These are phyloP conservation scores for Lepidium sativum DNA, from an alignment of 345 rosid genomes.

Conservation along the genomic window DNA sequence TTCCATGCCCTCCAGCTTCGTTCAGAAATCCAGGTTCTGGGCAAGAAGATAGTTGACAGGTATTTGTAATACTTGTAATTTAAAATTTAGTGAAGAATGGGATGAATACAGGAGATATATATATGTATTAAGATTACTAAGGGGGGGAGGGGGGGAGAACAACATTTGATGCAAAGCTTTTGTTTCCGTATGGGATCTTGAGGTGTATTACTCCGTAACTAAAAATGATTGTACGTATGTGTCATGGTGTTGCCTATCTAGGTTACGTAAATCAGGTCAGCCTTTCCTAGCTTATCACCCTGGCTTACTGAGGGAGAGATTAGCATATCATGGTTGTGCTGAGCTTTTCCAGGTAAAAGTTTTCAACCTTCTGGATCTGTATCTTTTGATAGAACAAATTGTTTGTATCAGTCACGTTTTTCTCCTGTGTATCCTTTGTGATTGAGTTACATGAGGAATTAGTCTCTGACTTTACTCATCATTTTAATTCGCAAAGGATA, in stretches of 20 bases:
- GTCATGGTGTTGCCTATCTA: conserved; percentile 17
- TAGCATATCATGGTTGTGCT: conserved; percentile 98
- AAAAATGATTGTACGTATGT: neutral
- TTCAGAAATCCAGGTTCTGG: conserved; percentile 68
- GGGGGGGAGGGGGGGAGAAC: neutral
- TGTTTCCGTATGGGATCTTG: neutral
- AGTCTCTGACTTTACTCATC: conserved; percentile 20
- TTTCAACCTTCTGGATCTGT: conserved; percentile 9
- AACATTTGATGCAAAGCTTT: conserved; percentile 1
- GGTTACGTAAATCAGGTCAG: conserved; percentile 72
- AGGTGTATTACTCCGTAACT: neutral
- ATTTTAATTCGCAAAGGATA: conserved; percentile 47
- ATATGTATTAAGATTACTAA: neutral
- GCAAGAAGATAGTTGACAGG: conserved; percentile 82
- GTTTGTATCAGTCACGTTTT: neutral
- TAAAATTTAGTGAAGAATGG: neutral
- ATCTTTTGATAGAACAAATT: conserved; percentile 4
- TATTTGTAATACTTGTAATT: conserved; percentile 18
- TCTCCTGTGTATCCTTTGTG: neutral
- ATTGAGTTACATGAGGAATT: conserved; percentile 6
- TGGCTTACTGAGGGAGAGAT: conserved; percentile 69
- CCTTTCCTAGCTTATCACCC: conserved; percentile 86
- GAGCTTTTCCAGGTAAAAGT: conserved; percentile 85
- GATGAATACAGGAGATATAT: neutral
- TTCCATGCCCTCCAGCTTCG: conserved; percentile 96